phyloP scores from a whole-genome alignment of 208 protist species.

The Giardia muris region DNA sequence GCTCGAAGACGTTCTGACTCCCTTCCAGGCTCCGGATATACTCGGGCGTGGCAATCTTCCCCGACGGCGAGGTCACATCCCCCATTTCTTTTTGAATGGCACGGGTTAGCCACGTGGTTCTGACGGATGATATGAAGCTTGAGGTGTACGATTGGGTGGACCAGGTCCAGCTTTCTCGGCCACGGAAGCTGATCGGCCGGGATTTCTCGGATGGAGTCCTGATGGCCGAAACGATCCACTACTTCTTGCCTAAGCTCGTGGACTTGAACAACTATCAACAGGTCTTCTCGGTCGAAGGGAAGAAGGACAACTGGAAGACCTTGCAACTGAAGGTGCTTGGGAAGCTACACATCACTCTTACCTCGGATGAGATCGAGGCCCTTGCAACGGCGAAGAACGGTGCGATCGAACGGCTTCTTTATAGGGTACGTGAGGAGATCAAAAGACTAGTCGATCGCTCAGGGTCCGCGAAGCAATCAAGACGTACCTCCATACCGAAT shows the following conservation, averaged over 20 bases:
- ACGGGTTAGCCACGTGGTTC: not conserved
- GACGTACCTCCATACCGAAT: too few relatives aligned
- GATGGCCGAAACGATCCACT: conserved; percentile 75
- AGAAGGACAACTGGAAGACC: conserved; percentile 83
- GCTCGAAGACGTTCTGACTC: not conserved
- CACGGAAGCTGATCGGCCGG: conserved; percentile 80
- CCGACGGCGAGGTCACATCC: not conserved
- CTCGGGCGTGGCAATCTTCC: not conserved
- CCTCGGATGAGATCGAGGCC: not conserved
- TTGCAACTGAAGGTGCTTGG: conserved; percentile 54
- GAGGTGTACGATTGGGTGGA: conserved; percentile 86
- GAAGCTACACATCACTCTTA: not conserved
- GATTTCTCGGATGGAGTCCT: conserved; percentile 89
- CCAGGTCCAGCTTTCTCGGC: conserved; percentile 73
- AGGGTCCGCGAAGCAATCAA: not conserved
- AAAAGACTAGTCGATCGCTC: not conserved
- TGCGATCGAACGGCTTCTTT: not conserved
- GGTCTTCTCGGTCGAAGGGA: conserved; percentile 62
- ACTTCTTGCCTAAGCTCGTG: conserved; percentile 80
- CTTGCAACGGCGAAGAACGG: not conserved
- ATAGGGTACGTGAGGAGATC: not conserved
- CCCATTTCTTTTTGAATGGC: too few relatives aligned
- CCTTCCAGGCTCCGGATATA: not conserved
- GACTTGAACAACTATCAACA: conserved; percentile 90
- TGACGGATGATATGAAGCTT: conserved; percentile 43